Conservation (phyloP, 768 basidiomycete species). For the Hygrophoropsis aurantiaca region DNA sequence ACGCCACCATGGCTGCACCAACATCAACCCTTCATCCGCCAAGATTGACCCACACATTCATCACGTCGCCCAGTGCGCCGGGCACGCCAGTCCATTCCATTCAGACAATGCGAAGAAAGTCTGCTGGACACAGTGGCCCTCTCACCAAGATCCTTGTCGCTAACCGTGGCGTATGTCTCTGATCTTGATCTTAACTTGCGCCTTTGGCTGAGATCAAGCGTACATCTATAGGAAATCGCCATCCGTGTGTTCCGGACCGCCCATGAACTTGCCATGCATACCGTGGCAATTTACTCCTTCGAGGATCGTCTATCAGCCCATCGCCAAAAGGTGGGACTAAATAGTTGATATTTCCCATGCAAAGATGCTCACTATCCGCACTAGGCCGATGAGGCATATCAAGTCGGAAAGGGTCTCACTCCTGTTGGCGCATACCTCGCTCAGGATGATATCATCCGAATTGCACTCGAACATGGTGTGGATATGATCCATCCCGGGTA, state of each 20-base stretch:
- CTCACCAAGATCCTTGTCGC: conserved; percentile 91
- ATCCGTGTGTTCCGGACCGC: conserved; percentile 98
- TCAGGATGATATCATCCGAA: conserved; percentile 94
- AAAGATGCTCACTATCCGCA: conserved; percentile 28
- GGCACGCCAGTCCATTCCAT: conserved; percentile 89
- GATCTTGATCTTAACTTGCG: conserved; percentile 6
- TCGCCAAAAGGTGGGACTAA: conserved; percentile 81
- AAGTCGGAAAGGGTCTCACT: conserved; percentile 94
- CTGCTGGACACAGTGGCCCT: conserved; percentile 87
- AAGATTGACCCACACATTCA: conserved; percentile 70
- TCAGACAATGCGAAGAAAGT: conserved; percentile 86
- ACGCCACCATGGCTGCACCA: conserved; percentile 25
- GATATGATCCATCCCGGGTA: conserved; percentile 99
- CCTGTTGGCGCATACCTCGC: conserved; percentile 97
- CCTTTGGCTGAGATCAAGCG: conserved; percentile 3
- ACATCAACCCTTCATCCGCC: conserved; percentile 62
- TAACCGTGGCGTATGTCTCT: conserved; percentile 80
- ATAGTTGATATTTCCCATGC: conserved; percentile 7
- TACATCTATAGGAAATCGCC: conserved; percentile 84
- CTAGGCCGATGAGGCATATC: conserved; percentile 97
- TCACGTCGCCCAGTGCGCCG: conserved; percentile 72
- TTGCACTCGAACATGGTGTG: conserved; percentile 96
- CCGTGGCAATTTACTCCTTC: conserved; percentile 96
- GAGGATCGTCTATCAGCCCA: conserved; percentile 97
- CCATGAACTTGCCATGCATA: conserved; percentile 98